These are phyloP conservation scores for Xylariomycetidae sp. DNA, from an alignment of 2,329 filamentous ascomycete species.

Conservation along the genomic window DNA sequence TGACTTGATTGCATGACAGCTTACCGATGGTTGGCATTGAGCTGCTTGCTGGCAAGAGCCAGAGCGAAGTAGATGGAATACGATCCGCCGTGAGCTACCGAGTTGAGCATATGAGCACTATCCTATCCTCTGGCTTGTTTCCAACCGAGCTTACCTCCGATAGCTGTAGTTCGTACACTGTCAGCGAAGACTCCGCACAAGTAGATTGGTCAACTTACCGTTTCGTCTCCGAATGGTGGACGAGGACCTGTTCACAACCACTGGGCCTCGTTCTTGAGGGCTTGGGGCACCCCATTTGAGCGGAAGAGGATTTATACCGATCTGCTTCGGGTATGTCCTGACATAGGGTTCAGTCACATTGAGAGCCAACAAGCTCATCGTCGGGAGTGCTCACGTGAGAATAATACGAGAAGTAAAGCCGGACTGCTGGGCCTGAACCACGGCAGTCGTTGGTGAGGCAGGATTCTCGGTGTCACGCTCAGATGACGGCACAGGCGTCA, in stretches of 20 bases:
- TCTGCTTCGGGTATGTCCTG: conserved; percentile 86
- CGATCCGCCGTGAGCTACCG: conserved; percentile 69
- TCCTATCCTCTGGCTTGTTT: no score
- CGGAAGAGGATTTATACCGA: conserved; percentile 84
- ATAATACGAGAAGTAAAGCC: conserved; percentile 51
- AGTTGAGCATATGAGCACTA: no score
- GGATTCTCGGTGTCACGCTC: conserved; percentile 17
- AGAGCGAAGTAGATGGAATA: conserved; percentile 96
- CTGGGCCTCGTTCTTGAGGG: conserved; percentile 73
- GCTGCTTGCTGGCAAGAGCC: conserved; percentile 84
- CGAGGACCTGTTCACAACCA: conserved; percentile 75
- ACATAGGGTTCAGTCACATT: conserved; percentile 8
- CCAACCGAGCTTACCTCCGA: conserved; percentile 59
- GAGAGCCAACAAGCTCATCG: neutral
- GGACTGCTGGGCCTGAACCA: conserved; percentile 32
- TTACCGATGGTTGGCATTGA: conserved; percentile 72
- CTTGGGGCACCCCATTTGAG: conserved; percentile 84
- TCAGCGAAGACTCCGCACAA: no score
- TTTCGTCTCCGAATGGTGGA: conserved; percentile 78
- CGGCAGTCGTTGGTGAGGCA: conserved; percentile 18
- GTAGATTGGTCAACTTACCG: no score
- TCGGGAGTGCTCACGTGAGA: conserved; percentile 39
- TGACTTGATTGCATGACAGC: no score
- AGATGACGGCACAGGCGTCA: conserved; percentile 10
- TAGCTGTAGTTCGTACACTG: no score